Percentiles rank a stretch among this genome's conserved stretches.
phyloP scores from a whole-genome alignment of 2,329 filamentous ascomycete genomes.

The Nakataea oryzae region DNA sequence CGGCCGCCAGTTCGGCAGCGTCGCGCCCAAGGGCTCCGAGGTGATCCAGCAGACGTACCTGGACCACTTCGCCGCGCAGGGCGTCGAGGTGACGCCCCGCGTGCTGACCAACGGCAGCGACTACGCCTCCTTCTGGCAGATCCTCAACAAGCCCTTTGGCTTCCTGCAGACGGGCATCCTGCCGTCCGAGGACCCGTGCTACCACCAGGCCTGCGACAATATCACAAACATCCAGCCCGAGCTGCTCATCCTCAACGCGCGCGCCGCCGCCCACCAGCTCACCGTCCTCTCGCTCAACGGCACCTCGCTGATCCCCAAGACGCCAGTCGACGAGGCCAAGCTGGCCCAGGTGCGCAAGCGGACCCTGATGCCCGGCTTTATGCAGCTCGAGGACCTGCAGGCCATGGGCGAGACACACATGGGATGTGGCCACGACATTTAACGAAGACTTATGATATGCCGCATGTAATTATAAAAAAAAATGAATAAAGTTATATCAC shows the following conservation, averaged over 20 bases:
- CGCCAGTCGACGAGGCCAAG: constrained; percentile 13
- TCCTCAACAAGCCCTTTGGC: constrained; percentile 29
- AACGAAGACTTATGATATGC: background rate
- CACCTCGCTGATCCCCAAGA: constrained; percentile 19
- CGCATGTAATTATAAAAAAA: background rate
- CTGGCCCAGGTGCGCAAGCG: constrained; percentile 10
- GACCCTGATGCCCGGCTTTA: constrained; percentile 9
- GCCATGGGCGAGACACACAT: constrained; percentile 22
- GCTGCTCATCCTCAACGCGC: constrained; percentile 44
- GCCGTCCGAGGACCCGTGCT: constrained; percentile 55
- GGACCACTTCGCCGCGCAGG: constrained; percentile 27
- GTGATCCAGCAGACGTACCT: constrained; percentile 42
- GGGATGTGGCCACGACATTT: constrained; percentile 22
- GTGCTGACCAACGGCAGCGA: constrained; percentile 58
- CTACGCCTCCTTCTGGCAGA: constrained; percentile 47
- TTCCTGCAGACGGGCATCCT: constrained; percentile 64
- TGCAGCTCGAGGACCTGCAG: constrained; percentile 20
- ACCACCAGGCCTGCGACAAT: constrained; percentile 53
- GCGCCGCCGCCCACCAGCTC: constrained; percentile 39
- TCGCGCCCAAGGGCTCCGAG: constrained; percentile 41
- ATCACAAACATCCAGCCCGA: constrained; percentile 43
- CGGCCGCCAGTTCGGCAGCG: constrained; percentile 56
- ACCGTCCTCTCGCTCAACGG: constrained; percentile 19
- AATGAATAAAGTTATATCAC: background rate
- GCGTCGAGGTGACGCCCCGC: constrained; percentile 31